A percentile compares a stretch with the other conserved stretches of the same genome.
These are phyloP conservation scores for Vaccinium myrtillus DNA, from an alignment of 148 eudicot species.

Conservation along the genomic window DNA sequence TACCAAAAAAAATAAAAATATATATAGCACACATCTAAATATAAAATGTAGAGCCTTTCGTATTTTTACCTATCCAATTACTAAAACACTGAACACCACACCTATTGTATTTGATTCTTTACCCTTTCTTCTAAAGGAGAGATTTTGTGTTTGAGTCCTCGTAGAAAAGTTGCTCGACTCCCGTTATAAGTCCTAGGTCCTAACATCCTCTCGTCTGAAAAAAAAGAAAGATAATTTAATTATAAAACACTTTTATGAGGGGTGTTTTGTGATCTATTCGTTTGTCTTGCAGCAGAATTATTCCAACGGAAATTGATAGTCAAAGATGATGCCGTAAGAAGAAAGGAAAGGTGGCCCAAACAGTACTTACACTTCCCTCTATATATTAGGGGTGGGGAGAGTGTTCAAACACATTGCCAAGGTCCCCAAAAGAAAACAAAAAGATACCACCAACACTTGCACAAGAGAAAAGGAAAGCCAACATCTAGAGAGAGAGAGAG, in stretches of 20 bases:
- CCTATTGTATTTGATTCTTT: too few relatives aligned
- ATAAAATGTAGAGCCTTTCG: too few relatives aligned
- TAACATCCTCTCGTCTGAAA: too few relatives aligned
- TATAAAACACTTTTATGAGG: background rate
- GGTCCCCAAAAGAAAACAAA: slow-evolving; percentile 13
- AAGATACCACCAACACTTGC: slow-evolving; percentile 13
- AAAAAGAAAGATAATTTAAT: too few relatives aligned
- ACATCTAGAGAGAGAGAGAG: slow-evolving; percentile 4
- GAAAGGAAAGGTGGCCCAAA: slow-evolving; percentile 37
- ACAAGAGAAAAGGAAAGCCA: slow-evolving; percentile 12
- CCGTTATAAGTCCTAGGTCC: too few relatives aligned
- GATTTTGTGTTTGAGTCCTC: too few relatives aligned
- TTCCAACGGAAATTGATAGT: background rate
- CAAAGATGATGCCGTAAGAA: slow-evolving; percentile 39
- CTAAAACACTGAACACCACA: too few relatives aligned
- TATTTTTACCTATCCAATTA: too few relatives aligned
- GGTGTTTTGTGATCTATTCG: background rate
- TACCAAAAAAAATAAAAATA: too few relatives aligned
- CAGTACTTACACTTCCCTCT: slow-evolving; percentile 28
- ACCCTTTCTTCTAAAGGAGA: too few relatives aligned
- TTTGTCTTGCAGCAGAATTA: background rate
- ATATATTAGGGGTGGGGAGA: slow-evolving; percentile 13
- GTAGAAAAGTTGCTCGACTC: too few relatives aligned
- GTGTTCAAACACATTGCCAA: background rate
- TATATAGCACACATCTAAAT: too few relatives aligned